A percentile compares a stretch with the other conserved stretches of the same genome.
Conservation (phyloP, 2,329 filamentous ascomycete genomes). For the Sclerotinia trifoliorum region DNA sequence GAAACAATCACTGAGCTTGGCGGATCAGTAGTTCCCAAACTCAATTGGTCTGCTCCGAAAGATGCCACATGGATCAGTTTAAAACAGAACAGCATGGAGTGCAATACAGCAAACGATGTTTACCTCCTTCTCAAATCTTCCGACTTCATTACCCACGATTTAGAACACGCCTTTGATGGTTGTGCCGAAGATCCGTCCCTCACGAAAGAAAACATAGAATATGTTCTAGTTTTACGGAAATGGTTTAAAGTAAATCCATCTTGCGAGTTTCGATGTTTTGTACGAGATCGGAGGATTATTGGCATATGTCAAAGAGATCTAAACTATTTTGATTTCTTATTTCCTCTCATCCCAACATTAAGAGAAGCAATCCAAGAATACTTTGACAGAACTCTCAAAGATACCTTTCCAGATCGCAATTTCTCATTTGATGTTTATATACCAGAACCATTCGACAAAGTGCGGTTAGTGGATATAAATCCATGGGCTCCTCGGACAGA, state of each 20-base stretch:
- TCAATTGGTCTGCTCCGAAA: slow-evolving; percentile 97
- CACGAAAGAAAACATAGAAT: slow-evolving; percentile 43
- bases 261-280: slow-evolving; percentile 94
- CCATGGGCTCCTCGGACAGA: slow-evolving; percentile 91
- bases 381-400: slow-evolving; percentile 70
- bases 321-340: slow-evolving; percentile 84
- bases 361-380: slow-evolving; percentile 70
- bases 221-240: slow-evolving; percentile 75
- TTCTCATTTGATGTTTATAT: slow-evolving; percentile 95
- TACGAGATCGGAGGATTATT: slow-evolving; percentile 75
- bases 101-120: slow-evolving; percentile 82
- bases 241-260: slow-evolving; percentile 86
- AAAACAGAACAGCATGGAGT: slow-evolving; percentile 87
- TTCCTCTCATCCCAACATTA: slow-evolving; percentile 61
- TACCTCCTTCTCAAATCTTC: slow-evolving; percentile 93
- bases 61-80: slow-evolving; percentile 90
- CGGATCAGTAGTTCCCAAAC: slow-evolving; percentile 83
- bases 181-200: slow-evolving; percentile 44
- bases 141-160: slow-evolving; percentile 89
- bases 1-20: slow-evolving; percentile 76
- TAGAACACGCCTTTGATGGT: slow-evolving; percentile 89
- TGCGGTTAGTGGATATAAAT: slow-evolving; percentile 87
- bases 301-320: slow-evolving; percentile 86
- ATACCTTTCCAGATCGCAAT: slow-evolving; percentile 77
- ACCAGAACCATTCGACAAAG: slow-evolving; percentile 58